Evolutionary conservation across 306 rosid genomes (phyloP).

Genomic region (Cucumis hystrix): DNA sequence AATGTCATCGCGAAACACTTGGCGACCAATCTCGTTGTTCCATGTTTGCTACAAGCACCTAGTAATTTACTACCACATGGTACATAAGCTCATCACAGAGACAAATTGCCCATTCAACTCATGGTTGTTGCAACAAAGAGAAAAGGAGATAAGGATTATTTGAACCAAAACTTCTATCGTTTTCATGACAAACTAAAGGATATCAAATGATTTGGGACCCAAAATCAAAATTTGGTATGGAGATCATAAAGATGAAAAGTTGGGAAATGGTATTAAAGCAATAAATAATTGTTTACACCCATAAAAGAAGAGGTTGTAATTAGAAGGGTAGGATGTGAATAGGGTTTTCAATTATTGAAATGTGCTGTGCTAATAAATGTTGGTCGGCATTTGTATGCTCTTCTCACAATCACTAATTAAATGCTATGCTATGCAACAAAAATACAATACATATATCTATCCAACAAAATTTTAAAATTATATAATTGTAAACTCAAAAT

Average conservation of each 20-base stretch:
- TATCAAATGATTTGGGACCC: neutral
- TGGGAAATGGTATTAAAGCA: neutral
- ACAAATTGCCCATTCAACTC: no score
- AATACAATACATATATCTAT: neutral
- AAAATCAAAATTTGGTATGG: neutral
- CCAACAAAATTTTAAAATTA: neutral
- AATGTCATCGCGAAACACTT: no score
- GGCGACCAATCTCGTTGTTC: no score
- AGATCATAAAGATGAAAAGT: neutral
- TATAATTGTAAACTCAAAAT: no score
- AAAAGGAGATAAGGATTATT: no score
- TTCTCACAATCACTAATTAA: neutral
- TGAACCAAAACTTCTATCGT: no score
- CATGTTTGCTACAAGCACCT: no score
- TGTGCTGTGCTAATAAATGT: neutral
- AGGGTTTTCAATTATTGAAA: neutral
- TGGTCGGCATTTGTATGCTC: neutral
- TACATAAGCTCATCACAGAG: no score
- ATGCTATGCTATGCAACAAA: neutral
- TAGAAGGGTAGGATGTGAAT: neutral
- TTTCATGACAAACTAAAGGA: no score
- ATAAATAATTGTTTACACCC: neutral
- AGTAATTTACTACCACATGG: no score
- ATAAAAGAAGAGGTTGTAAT: neutral
- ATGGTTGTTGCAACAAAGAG: no score